Percentiles rank a stretch among this genome's conserved stretches.
These are phyloP conservation scores for Penicillium paneum DNA, from an alignment of 2,329 filamentous ascomycete genomes.

Conservation along the genomic window DNA sequence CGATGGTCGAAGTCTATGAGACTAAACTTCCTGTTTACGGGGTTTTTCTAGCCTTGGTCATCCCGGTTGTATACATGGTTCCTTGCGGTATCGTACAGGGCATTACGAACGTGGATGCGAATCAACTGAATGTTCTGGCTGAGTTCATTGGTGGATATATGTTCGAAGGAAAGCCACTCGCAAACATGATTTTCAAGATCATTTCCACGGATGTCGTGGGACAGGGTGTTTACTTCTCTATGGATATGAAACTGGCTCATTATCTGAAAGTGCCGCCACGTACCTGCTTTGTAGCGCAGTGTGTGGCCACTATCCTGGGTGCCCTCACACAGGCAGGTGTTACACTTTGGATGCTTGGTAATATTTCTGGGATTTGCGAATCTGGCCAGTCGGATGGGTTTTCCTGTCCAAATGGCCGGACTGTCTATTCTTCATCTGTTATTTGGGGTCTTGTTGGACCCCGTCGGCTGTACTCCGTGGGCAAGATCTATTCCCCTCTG, in stretches of 20 bases:
- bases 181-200: constrained; percentile 48
- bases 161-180: constrained; percentile 45
- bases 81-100: constrained; percentile 47
- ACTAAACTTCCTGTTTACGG: constrained; percentile 46
- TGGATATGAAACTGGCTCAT: constrained; percentile 53
- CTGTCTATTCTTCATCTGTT: constrained; percentile 49
- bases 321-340: constrained; percentile 45
- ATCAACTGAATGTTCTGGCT: constrained; percentile 44
- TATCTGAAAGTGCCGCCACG: constrained; percentile 52
- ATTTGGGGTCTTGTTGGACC: constrained; percentile 56
- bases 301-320: constrained; percentile 48
- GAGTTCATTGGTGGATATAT: constrained; percentile 48
- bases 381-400: constrained; percentile 46
- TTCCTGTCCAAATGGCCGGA: constrained; percentile 50
- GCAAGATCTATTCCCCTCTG: constrained; percentile 48
- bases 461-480: constrained; percentile 46
- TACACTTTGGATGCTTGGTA: constrained; percentile 37
- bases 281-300: constrained; percentile 50
- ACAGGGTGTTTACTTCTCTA: constrained; percentile 48
- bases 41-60: constrained; percentile 42
- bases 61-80: constrained; percentile 45
- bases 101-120: constrained; percentile 46
- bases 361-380: constrained; percentile 45
- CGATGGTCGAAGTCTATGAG: constrained; percentile 42
- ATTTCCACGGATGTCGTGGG: constrained; percentile 44